Conservation (phyloP, 352 stramenopile species). For the Nothophytophthora sp. region DNA sequence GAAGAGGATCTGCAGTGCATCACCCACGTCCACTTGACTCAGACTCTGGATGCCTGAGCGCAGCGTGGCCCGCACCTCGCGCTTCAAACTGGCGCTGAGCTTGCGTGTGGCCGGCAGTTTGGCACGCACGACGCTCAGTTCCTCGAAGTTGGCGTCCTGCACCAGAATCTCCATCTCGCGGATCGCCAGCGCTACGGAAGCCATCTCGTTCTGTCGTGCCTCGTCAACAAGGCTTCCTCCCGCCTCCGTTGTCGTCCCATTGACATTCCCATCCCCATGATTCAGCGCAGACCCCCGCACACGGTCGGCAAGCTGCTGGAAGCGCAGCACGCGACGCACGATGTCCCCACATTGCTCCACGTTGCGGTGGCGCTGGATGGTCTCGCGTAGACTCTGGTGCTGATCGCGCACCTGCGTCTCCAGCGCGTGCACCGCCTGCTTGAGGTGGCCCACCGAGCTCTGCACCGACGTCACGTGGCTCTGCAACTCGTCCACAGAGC, state of each 20-base stretch:
- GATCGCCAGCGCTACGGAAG: constrained; percentile 66
- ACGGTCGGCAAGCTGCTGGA: constrained; percentile 71
- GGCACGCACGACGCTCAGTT: constrained; percentile 65
- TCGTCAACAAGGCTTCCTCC: constrained; percentile 9
- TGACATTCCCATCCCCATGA: constrained; percentile 18
- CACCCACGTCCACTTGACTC: constrained; percentile 70
- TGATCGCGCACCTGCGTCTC: constrained; percentile 56
- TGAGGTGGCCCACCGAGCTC: constrained; percentile 61
- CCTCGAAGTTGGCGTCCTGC: constrained; percentile 56
- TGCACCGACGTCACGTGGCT: constrained; percentile 56
- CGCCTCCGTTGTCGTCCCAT: constrained; percentile 2
- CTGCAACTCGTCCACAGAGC: constrained; percentile 80
- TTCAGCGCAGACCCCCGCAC: constrained; percentile 44
- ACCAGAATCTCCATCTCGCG: constrained; percentile 67
- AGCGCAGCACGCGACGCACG: constrained; percentile 70
- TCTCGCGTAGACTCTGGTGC: constrained; percentile 54
- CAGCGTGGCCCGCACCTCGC: constrained; percentile 54
- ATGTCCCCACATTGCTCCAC: constrained; percentile 77
- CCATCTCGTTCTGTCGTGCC: constrained; percentile 46
- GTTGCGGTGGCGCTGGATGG: constrained; percentile 79
- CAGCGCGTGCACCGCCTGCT: constrained; percentile 61
- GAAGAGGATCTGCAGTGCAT: constrained; percentile 81
- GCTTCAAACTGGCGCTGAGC: constrained; percentile 46
- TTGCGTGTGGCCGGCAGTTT: constrained; percentile 51
- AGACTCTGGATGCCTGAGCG: constrained; percentile 50